Evolutionary conservation across 495 filamentous ascomycete species (phyloP).

Genomic region (Neurospora sp.): DNA sequence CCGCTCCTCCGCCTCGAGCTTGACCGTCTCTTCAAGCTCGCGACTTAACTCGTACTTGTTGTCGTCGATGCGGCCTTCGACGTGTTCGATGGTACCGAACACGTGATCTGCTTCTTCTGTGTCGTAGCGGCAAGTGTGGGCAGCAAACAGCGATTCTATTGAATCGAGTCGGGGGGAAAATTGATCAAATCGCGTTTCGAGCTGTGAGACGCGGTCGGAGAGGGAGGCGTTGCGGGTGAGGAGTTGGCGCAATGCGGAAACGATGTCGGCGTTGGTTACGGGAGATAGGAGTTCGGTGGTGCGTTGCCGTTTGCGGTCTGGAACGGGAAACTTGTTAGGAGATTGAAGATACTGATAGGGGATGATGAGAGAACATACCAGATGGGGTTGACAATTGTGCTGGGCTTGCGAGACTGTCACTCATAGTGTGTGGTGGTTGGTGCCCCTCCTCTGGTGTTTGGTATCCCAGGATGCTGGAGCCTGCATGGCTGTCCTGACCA

Average conservation of each 20-base stretch:
- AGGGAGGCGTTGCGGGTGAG: background rate
- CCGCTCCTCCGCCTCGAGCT: background rate
- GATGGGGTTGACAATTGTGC: background rate
- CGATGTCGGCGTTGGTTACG: background rate
- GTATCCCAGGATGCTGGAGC: background rate
- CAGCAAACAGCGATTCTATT: background rate
- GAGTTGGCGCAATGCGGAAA: background rate
- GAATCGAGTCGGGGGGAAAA: background rate
- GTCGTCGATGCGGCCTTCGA: background rate
- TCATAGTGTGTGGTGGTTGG: background rate
- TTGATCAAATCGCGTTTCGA: background rate
- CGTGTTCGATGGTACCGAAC: background rate
- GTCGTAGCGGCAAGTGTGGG: background rate
- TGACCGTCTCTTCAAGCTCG: conserved; percentile 3
- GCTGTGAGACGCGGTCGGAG: background rate
- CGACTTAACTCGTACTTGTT: background rate
- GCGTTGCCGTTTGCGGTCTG: conserved; percentile 3
- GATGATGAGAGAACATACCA: background rate
- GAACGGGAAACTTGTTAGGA: background rate
- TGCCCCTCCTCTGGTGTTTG: background rate
- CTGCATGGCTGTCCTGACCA: background rate
- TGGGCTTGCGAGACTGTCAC: background rate
- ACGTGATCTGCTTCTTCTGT: conserved; percentile 3
- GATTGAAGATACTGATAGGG: background rate
- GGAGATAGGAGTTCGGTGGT: background rate